Evolutionary conservation across 225 moss, liverwort and hornwort species (phyloP).

Genomic region (Lunularia cruciata): DNA sequence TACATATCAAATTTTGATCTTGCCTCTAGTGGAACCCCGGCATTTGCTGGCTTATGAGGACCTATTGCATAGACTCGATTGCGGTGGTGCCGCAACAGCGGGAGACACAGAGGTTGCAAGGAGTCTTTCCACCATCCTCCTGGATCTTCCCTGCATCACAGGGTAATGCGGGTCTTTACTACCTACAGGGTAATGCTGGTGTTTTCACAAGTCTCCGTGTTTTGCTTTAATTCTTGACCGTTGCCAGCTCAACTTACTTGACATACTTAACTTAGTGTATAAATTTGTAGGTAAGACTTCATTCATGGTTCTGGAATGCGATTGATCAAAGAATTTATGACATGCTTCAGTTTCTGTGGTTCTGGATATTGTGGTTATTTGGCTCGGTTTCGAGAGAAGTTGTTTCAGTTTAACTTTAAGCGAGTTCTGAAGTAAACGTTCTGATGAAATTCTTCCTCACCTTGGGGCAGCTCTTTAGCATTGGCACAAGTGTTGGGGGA

Average conservation of each 20-base stretch:
- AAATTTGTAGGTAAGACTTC: too few relatives aligned
- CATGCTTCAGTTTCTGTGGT: too few relatives aligned
- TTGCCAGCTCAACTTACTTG: not conserved
- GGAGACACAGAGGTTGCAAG: slow-evolving; percentile 35
- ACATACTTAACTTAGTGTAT: too few relatives aligned
- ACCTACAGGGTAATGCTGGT: slow-evolving; percentile 31
- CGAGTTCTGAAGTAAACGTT: too few relatives aligned
- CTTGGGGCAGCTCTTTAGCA: slow-evolving; percentile 48
- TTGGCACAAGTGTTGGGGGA: slow-evolving; percentile 78
- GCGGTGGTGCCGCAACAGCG: slow-evolving; percentile 57
- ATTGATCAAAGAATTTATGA: too few relatives aligned
- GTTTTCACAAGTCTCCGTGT: slow-evolving; percentile 10
- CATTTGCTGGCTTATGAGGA: slow-evolving; percentile 62
- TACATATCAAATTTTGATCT: slow-evolving; percentile 70
- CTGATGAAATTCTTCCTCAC: not conserved
- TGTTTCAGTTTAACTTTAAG: too few relatives aligned
- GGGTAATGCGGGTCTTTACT: slow-evolving; percentile 48
- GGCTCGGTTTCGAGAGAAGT: too few relatives aligned
- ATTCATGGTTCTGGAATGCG: too few relatives aligned
- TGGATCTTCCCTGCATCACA: slow-evolving; percentile 86
- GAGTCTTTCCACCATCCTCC: slow-evolving; percentile 69
- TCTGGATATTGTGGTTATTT: too few relatives aligned
- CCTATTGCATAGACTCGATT: slow-evolving; percentile 54
- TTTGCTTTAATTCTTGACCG: not conserved
- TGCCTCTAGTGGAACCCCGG: slow-evolving; percentile 81